A percentile compares a stretch with the other conserved stretches of the same genome.
Conservation (phyloP, 2,329 filamentous ascomycete genomes). For the Fusarium sp. region DNA sequence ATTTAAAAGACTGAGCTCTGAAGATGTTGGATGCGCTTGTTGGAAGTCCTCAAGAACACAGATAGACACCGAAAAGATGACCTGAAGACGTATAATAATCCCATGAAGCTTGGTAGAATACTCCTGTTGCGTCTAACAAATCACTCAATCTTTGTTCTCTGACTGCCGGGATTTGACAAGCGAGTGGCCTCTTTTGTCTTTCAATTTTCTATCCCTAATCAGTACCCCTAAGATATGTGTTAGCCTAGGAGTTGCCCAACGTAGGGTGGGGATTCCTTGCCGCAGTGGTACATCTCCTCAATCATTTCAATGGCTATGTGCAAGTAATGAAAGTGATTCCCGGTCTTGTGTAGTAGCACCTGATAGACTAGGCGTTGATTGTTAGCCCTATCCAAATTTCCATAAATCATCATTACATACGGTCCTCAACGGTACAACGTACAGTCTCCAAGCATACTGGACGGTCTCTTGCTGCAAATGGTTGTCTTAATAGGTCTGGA, state of each 20-base stretch:
- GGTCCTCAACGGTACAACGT: not conserved
- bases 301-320: not conserved
- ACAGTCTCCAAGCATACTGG: not conserved
- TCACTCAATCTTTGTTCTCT: too few species aligned
- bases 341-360: not conserved
- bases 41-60: not conserved
- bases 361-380: not conserved
- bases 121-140: not conserved
- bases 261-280: not conserved
- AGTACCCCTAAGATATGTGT: not conserved
- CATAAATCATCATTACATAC: not conserved
- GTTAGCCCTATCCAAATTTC: not conserved
- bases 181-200: not conserved
- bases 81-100: not conserved
- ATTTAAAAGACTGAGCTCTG: not conserved
- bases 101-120: not conserved
- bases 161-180: not conserved
- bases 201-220: not conserved
- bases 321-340: not conserved
- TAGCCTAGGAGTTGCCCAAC: not conserved
- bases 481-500: not conserved
- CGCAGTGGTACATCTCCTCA: not conserved
- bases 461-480: not conserved
- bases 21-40: not conserved
- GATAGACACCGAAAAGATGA: not conserved